Percentiles rank a stretch among this genome's conserved stretches.
Conservation (phyloP, 106 monocot genomes). For the Allium cepa region DNA sequence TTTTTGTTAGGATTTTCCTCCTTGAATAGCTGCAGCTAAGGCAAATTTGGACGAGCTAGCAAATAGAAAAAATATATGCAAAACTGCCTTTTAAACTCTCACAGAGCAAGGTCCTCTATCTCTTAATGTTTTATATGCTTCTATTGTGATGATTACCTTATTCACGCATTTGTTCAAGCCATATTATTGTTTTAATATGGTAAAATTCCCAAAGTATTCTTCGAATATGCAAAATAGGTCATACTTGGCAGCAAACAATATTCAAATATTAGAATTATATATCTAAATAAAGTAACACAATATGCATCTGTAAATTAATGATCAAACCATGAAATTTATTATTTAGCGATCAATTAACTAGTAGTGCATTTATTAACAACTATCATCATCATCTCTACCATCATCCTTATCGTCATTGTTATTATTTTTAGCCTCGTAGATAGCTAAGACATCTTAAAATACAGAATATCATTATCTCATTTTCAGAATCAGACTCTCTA, state of each 20-base stretch:
- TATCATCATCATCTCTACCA: too few species aligned
- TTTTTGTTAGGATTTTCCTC: too few species aligned
- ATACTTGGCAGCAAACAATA: constrained; percentile 55
- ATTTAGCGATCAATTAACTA: too few species aligned
- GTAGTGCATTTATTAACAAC: too few species aligned
- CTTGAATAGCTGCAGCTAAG: constrained; percentile 55
- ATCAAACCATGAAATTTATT: too few species aligned
- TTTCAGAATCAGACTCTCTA: too few species aligned
- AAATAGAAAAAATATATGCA: constrained; percentile 63
- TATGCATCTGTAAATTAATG: too few species aligned
- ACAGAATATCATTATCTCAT: too few species aligned
- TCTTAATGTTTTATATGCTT: constrained; percentile 72
- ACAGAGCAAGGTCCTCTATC: constrained; percentile 85
- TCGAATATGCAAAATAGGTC: constrained; percentile 78
- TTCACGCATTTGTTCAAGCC: constrained; percentile 61
- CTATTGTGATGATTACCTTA: constrained; percentile 62
- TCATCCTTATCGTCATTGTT: too few species aligned
- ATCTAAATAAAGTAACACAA: too few species aligned
- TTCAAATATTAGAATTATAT: constrained; percentile 14
- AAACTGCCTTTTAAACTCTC: constrained; percentile 59
- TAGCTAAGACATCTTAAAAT: too few species aligned
- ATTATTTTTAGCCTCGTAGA: too few species aligned
- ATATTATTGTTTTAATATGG: constrained; percentile 63
- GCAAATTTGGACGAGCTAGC: constrained; percentile 38
- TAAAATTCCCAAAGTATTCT: constrained; percentile 55